Conservation (phyloP, 164 flowering plant species). For the Tinospora cordifolia region DNA sequence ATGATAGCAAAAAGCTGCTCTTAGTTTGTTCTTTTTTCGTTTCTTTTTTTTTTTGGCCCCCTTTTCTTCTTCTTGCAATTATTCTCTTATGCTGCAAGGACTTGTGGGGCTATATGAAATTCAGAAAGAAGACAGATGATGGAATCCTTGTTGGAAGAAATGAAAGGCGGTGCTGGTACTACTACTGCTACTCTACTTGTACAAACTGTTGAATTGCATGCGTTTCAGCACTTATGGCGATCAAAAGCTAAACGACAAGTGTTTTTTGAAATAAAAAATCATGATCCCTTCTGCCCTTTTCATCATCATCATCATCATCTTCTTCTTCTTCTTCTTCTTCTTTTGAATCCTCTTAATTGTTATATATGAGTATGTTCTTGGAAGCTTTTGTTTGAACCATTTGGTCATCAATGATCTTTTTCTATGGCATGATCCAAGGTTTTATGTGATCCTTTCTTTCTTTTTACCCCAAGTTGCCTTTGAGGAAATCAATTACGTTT, state of each 20-base stretch:
- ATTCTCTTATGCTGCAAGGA: background rate
- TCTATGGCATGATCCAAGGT: background rate
- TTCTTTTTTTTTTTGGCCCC: too few relatives aligned
- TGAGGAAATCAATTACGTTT: background rate
- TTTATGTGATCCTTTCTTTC: background rate
- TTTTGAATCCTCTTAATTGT: too few relatives aligned
- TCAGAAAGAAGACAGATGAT: constrained; percentile 6
- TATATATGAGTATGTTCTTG: background rate
- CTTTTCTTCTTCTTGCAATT: background rate
- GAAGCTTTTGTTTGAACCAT: background rate
- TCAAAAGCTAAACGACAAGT: background rate
- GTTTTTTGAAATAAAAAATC: background rate
- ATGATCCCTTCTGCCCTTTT: background rate
- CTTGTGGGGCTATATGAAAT: background rate
- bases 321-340: background rate
- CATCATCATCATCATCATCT: background rate
- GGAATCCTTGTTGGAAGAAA: constrained; percentile 17
- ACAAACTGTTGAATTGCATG: background rate
- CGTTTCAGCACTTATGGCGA: constrained; percentile 4
- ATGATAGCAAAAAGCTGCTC: background rate
- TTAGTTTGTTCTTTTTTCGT: background rate
- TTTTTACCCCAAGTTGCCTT: background rate
- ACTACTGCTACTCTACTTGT: background rate
- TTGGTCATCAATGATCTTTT: background rate
- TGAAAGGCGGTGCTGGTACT: constrained; percentile 7